A percentile compares a stretch with the other conserved stretches of the same genome.
Evolutionary conservation across 345 rosid genomes (phyloP).

Genomic region (Arabidopsis arenosa): DNA sequence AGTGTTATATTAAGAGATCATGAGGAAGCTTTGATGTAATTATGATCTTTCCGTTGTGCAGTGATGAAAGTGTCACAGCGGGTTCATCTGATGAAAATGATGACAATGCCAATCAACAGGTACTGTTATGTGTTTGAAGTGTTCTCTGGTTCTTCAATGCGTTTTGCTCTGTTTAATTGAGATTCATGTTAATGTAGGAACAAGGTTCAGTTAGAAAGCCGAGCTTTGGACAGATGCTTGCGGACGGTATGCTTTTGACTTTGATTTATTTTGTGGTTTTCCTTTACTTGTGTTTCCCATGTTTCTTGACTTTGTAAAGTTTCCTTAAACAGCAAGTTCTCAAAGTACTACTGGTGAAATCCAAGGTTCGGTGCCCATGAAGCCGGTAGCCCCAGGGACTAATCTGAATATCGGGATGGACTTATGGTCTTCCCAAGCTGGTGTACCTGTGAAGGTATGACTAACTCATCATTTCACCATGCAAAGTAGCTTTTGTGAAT

Average conservation of each 20-base stretch:
- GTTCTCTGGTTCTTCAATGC: background rate
- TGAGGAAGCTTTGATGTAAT: constrained; percentile 25
- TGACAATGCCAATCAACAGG: constrained; percentile 74
- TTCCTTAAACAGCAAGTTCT: constrained; percentile 62
- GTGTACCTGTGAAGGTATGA: constrained; percentile 68
- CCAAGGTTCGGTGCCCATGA: constrained; percentile 63
- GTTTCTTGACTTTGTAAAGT: constrained; percentile 29
- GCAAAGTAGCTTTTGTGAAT: constrained; percentile 8
- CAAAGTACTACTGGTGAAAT: constrained; percentile 56
- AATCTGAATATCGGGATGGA: constrained; percentile 93
- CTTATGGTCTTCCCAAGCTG: constrained; percentile 74
- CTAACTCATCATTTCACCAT: constrained; percentile 48
- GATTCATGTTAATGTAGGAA: constrained; percentile 51
- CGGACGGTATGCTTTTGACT: constrained; percentile 63
- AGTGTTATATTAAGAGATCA: background rate
- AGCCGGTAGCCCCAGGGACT: constrained; percentile 72
- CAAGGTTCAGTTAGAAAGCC: constrained; percentile 62
- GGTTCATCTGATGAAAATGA: constrained; percentile 91
- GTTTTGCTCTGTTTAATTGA: background rate
- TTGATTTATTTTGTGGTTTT: constrained; percentile 13
- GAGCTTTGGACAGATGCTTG: constrained; percentile 80
- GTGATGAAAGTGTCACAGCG: constrained; percentile 87
- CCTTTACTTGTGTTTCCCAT: constrained; percentile 3
- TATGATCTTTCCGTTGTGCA: constrained; percentile 47
- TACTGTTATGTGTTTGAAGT: constrained; percentile 32